Evolutionary conservation across 108 stramenopile genomes (phyloP).

Genomic region (Conticribra weissflogii): DNA sequence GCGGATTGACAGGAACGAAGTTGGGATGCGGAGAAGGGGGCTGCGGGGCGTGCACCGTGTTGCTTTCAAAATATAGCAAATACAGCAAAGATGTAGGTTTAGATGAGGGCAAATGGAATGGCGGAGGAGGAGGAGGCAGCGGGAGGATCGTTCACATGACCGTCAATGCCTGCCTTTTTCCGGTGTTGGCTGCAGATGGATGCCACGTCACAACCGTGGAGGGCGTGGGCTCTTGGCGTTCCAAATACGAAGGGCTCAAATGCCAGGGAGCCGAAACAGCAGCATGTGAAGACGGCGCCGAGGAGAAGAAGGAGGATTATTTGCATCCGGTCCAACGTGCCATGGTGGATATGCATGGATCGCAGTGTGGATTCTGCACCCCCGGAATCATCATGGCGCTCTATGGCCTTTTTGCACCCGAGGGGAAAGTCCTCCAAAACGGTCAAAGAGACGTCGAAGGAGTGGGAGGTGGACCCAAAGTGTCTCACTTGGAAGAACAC

Average conservation of each 20-base stretch:
- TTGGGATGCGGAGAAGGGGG: constrained; percentile 83
- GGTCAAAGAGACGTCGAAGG: background rate
- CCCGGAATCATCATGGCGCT: constrained; percentile 95
- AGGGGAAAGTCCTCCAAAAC: background rate
- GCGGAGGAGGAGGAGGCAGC: constrained; percentile 1
- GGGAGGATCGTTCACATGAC: constrained; percentile 53
- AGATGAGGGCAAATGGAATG: background rate
- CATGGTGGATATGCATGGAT: constrained; percentile 93
- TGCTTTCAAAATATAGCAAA: constrained; percentile 49
- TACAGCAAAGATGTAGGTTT: background rate
- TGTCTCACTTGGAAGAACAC: constrained; percentile 81
- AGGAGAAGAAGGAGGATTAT: constrained; percentile 58
- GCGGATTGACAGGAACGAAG: constrained; percentile 82
- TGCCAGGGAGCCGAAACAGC: background rate
- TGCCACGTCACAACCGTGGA: constrained; percentile 93
- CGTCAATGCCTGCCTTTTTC: constrained; percentile 94
- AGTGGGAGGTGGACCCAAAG: background rate
- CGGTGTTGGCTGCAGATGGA: constrained; percentile 86
- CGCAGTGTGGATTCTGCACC: constrained; percentile 97
- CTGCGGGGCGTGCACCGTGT: constrained; percentile 95
- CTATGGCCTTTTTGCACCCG: constrained; percentile 77
- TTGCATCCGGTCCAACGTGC: constrained; percentile 93
- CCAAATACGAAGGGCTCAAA: background rate
- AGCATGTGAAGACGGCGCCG: background rate
- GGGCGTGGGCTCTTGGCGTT: constrained; percentile 71